phyloP scores from a whole-genome alignment of 176 grass and related monocot species.

The Areca catechu region DNA sequence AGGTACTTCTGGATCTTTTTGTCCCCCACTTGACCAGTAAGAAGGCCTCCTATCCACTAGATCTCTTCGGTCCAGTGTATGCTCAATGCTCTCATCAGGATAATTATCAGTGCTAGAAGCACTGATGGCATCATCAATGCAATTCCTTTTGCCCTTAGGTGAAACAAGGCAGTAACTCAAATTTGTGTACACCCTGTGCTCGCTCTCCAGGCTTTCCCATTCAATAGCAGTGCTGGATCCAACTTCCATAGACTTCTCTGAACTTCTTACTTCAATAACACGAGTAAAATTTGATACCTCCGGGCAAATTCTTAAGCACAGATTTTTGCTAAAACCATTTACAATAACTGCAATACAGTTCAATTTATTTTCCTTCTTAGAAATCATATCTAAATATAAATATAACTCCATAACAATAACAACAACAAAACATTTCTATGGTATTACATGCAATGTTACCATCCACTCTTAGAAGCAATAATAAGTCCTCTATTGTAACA shows the following conservation, averaged over 20 bases:
- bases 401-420: too few species aligned
- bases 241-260: slow-evolving; percentile 2
- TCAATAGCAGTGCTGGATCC: slow-evolving; percentile 37
- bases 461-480: too few species aligned
- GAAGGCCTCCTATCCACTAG: slow-evolving; percentile 23
- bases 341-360: slow-evolving; percentile 28
- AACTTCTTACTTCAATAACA: slow-evolving; percentile 26
- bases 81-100: slow-evolving; percentile 58
- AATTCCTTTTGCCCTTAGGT: slow-evolving; percentile 21
- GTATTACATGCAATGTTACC: too few species aligned
- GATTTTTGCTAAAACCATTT: slow-evolving; percentile 47
- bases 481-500: too few species aligned
- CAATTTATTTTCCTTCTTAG: too few species aligned
- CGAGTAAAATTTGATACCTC: slow-evolving; percentile 43
- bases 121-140: slow-evolving; percentile 45
- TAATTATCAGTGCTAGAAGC: slow-evolving; percentile 91
- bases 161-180: slow-evolving; percentile 38
- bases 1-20: slow-evolving; percentile 26
- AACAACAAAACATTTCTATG: too few species aligned
- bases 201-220: slow-evolving; percentile 21
- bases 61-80: slow-evolving; percentile 52
- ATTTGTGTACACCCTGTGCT: slow-evolving; percentile 48
- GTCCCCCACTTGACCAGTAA: slow-evolving; percentile 88
- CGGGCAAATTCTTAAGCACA: slow-evolving; percentile 42
- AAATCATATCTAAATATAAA: too few species aligned